Evolutionary conservation across 1,284 basidiomycete species (phyloP), one percentile per base, ranked within the genome.

Genomic region (Ceratobasidium sp.): DNA sequence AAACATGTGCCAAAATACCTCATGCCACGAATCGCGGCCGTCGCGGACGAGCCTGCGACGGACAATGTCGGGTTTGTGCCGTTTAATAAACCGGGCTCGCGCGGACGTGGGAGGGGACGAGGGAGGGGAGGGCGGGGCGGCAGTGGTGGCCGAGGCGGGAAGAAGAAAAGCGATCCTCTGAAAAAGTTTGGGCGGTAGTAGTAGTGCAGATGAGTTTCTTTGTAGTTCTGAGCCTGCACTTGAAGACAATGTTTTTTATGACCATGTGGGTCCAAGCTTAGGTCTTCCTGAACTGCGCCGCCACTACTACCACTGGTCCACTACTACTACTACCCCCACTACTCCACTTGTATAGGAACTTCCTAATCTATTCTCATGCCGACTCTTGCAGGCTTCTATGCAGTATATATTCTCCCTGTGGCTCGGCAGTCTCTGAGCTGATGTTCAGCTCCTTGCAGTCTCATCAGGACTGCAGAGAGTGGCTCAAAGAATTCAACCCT

Each of bases 1-100:
- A 98, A 98, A 82, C 94, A 98, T 81, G 90, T 99, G 2, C 98
- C 98, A 0, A 91, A 90, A 73, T 99, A 99, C 81, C 86, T 99
- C 29, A 87, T 98, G 79, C 97, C 97, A 0, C 90, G 90, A 59
- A 93, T 95, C 69, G 89, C 87, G 83, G 77, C 85, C 84, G 80
- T 85, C 4, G 79, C 81, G 0, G 81, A 80, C 1, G 78, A 81
- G 16, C 83, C 79, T 0, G 27, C 66, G 1, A 65, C 27, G 39
- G 62, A 75, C 43, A 83, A 83, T 14, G 82, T 81, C 54, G 86
- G 85, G 11, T 93, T 93, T 77, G 88, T 90, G 19, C 91, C 92
- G 0, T 93, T 94, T 80, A 90, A 83, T 76, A 94, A 92, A 80
- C 81, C 84, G 39, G 81, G 81, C 34, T 78, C 78, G 1, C 81